Evolutionary conservation across 495 filamentous ascomycete genomes (phyloP).

Genomic region (Copromyces sp.): DNA sequence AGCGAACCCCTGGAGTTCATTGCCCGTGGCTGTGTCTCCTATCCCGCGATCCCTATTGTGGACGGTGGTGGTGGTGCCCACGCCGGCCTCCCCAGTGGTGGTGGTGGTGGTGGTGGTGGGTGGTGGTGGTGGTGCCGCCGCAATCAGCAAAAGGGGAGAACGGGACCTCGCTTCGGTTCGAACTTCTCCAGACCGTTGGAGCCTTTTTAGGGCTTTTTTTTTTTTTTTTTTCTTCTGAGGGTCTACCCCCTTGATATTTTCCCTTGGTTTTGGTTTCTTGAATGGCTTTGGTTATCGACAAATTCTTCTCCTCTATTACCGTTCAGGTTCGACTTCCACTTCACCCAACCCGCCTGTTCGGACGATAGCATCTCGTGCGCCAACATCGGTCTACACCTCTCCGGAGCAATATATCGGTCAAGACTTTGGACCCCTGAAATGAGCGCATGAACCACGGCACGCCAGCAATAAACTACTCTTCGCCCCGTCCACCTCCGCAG

Average conservation of each 20-base stretch:
- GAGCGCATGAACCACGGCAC: neutral
- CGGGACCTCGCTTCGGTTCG: neutral
- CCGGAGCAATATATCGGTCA: neutral
- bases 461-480: neutral
- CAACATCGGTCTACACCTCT: neutral
- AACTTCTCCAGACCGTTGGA: conserved; percentile 1
- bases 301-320: neutral
- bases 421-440: neutral
- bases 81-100: neutral
- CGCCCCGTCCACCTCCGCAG: neutral
- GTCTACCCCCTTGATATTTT: neutral
- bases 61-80: neutral
- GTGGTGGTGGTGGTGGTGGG: neutral
- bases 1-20: neutral
- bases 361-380: neutral
- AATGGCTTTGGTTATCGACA: neutral
- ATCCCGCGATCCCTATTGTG: neutral
- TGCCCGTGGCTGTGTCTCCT: neutral
- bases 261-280: neutral
- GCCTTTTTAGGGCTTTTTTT: neutral
- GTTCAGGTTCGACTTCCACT: neutral
- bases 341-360: conserved; percentile 1
- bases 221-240: neutral
- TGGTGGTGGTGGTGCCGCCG: neutral
- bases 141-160: neutral